Conservation (phyloP, 768 basidiomycete species). For the Galerina marginata region DNA sequence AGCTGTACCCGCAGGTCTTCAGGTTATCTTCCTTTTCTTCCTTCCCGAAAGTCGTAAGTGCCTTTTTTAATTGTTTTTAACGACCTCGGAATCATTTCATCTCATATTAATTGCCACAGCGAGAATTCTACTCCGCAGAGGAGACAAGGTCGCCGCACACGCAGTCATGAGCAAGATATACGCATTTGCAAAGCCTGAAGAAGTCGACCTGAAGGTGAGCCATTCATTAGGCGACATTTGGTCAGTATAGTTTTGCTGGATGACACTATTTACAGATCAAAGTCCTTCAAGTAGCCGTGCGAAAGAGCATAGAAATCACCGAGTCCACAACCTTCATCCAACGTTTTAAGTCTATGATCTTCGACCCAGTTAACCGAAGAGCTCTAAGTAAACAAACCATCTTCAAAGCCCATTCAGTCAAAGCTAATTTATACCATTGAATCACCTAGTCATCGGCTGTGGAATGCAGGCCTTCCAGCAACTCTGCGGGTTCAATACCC, state of each 20-base stretch:
- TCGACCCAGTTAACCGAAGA: constrained; percentile 64
- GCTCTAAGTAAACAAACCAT: constrained; percentile 61
- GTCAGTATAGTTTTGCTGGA: neutral
- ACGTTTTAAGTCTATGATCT: constrained; percentile 58
- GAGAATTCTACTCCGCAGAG: constrained; percentile 67
- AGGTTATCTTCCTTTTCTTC: constrained; percentile 63
- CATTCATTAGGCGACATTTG: neutral
- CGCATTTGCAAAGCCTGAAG: constrained; percentile 61
- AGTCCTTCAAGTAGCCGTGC: constrained; percentile 63
- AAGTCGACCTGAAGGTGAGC: constrained; percentile 68
- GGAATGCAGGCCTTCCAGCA: constrained; percentile 87
- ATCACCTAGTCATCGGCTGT: constrained; percentile 65
- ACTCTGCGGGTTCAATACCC: constrained; percentile 83
- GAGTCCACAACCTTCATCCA: constrained; percentile 66
- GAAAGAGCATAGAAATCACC: constrained; percentile 64
- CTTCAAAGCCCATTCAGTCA: neutral
- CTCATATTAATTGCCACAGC: constrained; percentile 28
- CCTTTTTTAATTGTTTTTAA: neutral
- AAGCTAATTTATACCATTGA: neutral
- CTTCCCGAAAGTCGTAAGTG: constrained; percentile 79
- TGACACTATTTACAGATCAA: constrained; percentile 47
- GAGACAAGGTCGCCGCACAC: constrained; percentile 54
- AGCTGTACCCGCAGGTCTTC: constrained; percentile 68
- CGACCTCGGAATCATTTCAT: neutral
- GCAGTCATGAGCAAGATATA: constrained; percentile 72